Percentiles rank a stretch among this genome's conserved stretches.
Evolutionary conservation across 768 basidiomycete species (phyloP).

Genomic region (Guyanaporus albipodus): DNA sequence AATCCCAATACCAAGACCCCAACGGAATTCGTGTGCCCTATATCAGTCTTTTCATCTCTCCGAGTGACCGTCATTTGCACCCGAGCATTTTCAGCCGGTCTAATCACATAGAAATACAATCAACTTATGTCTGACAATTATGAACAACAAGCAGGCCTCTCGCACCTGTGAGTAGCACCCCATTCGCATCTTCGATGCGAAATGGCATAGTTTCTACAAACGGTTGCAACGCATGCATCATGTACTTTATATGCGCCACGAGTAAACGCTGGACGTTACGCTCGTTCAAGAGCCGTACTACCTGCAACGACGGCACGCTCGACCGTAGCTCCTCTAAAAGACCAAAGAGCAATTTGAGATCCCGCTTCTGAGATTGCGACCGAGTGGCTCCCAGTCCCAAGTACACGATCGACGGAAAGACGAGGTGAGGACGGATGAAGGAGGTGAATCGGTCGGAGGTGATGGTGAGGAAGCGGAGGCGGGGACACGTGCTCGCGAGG

Average conservation of each 20-base stretch:
- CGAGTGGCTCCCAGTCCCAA: conserved; percentile 11
- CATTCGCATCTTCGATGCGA: conserved; percentile 23
- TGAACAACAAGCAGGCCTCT: not conserved
- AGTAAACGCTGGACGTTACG: conserved; percentile 16
- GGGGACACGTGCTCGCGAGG: conserved; percentile 13
- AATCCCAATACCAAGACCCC: no score
- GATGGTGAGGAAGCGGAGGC: conserved; percentile 20
- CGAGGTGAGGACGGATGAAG: not conserved
- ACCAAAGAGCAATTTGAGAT: conserved; percentile 10
- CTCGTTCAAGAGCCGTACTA: conserved; percentile 19
- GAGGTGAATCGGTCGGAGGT: not conserved
- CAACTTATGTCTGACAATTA: not conserved
- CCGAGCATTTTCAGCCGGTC: conserved; percentile 11
- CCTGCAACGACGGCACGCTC: conserved; percentile 16
- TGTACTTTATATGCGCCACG: conserved; percentile 11
- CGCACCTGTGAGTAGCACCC: conserved; percentile 23
- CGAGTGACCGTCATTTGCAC: no score
- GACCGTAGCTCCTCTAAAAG: conserved; percentile 9
- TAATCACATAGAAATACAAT: not conserved
- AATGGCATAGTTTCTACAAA: conserved; percentile 3
- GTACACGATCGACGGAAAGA: conserved; percentile 15
- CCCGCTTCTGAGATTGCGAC: not conserved
- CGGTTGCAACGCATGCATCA: conserved; percentile 6
- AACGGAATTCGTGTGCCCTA: no score
- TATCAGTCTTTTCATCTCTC: no score